Evolutionary conservation across 352 stramenopile species (phyloP), one percentile per base, ranked within the genome.

Genomic region (Blastocystis sp.): DNA sequence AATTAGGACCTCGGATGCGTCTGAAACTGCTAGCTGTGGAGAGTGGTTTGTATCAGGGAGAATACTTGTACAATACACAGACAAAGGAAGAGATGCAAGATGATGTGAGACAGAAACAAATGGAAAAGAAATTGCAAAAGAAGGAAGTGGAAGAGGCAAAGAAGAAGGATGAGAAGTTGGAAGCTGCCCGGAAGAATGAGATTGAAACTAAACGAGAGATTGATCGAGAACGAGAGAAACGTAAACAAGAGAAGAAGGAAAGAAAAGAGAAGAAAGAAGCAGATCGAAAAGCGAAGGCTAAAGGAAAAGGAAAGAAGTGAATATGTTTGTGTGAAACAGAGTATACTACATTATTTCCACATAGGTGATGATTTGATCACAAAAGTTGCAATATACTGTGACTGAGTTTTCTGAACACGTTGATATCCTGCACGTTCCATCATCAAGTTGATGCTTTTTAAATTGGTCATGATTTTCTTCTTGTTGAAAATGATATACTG

Each of bases 1-100:
- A 99, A 91, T 92, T 99, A 42, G 96, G 96, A 14, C 96, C 96
- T 16, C 91, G 96, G 7, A 89, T 98, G 35, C 96, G 93, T 19
- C 89, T 98, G 39, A 93, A 95, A 88, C 90, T 98, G 0, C 95
- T 93, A 52, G 98, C 98, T 91, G 95, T 98, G 51, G 94, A 99
- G 90, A 92, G 94, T 59, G 95, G 95, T 69, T 91, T 98, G 52
- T 96, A 93, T 77, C 92, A 95, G 49, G 95, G 96, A 52, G 95
- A 98, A 89, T 94, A 98, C 59, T 92, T 98, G 81, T 98, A 97
- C 90, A 95, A 98, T 91, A 93, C 93, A n/a, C 29, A 63, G 24
- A 43, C 32, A 19, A 37, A 81, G 69, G 80, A 81, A 12, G 43
- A 66, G 61, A 14, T 69, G 49, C 0, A 51, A 11, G 59, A 83